These are phyloP conservation scores for Poa annua DNA, from an alignment of 176 grass and related monocot species.

Conservation along the genomic window DNA sequence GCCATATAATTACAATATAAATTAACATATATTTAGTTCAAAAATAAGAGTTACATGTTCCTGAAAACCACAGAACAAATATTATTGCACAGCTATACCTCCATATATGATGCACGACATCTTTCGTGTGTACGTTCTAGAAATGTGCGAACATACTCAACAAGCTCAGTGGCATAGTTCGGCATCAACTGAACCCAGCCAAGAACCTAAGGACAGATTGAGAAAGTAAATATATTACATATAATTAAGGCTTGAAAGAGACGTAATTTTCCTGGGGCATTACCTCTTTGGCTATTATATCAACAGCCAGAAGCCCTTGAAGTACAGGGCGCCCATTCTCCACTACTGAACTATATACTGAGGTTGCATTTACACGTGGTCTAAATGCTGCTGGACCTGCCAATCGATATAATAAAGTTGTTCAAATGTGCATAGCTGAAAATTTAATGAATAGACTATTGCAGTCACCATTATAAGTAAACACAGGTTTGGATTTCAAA, in stretches of 20 bases:
- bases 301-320: constrained; percentile 82
- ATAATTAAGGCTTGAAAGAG: constrained; percentile 42
- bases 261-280: neutral
- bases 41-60: constrained; percentile 5
- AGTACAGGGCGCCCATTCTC: constrained; percentile 88
- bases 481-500: constrained; percentile 25
- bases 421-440: constrained; percentile 10
- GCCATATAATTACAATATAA: neutral
- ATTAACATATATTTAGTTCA: constrained; percentile 19
- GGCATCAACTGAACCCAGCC: constrained; percentile 95
- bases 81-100: constrained; percentile 58
- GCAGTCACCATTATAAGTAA: constrained; percentile 12
- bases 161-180: constrained; percentile 91
- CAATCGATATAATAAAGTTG: constrained; percentile 39
- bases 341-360: constrained; percentile 68
- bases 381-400: constrained; percentile 94
- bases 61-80: constrained; percentile 2
- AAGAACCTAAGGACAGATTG: constrained; percentile 63
- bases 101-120: constrained; percentile 95
- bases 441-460: neutral
- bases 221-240: constrained; percentile 38
- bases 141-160: constrained; percentile 94
- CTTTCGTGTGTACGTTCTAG: constrained; percentile 94
- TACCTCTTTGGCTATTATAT: constrained; percentile 92
- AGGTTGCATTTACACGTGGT: constrained; percentile 77